These are phyloP conservation scores for Penicillium polonicum DNA, from an alignment of 2,329 filamentous ascomycete genomes.

Conservation along the genomic window DNA sequence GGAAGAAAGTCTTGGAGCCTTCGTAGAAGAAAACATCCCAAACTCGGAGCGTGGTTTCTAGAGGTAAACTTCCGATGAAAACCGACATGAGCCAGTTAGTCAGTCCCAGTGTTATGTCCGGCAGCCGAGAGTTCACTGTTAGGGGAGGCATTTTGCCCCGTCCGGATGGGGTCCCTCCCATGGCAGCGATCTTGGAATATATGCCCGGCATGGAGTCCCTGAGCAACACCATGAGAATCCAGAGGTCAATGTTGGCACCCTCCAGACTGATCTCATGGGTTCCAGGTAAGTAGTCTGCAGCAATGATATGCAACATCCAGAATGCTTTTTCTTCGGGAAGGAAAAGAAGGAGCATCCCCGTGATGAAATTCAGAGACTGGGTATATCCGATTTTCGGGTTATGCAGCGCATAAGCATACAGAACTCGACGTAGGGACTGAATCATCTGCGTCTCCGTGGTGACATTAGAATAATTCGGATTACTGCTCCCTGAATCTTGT, in stretches of 20 bases:
- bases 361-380: constrained; percentile 92
- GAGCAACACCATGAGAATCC: constrained; percentile 84
- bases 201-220: constrained; percentile 78
- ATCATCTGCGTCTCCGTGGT: constrained; percentile 73
- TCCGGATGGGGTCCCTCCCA: constrained; percentile 45
- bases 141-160: constrained; percentile 44
- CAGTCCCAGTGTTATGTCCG: constrained; percentile 87
- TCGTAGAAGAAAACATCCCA: constrained; percentile 98
- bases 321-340: constrained; percentile 90
- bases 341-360: constrained; percentile 84
- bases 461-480: constrained; percentile 34
- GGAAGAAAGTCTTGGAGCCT: constrained; percentile 89
- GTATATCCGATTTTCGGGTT: constrained; percentile 93
- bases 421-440: constrained; percentile 74
- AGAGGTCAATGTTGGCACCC: constrained; percentile 89
- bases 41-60: constrained; percentile 85
- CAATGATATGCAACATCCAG: constrained; percentile 90
- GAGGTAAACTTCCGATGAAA: constrained; percentile 87
- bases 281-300: constrained; percentile 80
- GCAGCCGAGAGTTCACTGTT: constrained; percentile 58
- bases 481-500: constrained; percentile 35
- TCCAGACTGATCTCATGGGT: constrained; percentile 90
- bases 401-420: constrained; percentile 87
- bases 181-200: constrained; percentile 84
- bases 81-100: constrained; percentile 98